Conservation (phyloP, 148 eudicot species). For the Vaccinium vitisidaea region DNA sequence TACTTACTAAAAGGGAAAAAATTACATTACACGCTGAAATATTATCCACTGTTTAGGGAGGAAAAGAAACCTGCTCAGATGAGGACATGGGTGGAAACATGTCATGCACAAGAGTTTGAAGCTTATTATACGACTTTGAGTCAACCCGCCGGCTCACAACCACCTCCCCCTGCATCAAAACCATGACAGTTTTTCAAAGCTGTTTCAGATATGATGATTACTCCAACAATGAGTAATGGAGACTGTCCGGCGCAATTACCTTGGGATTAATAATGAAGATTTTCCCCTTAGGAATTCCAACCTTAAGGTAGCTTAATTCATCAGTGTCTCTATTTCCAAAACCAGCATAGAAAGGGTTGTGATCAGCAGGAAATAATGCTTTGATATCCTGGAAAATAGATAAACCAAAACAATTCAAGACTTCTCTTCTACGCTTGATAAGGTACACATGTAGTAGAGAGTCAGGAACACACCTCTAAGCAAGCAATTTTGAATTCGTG, state of each 20-base stretch:
- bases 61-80: constrained; percentile 60
- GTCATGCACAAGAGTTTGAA: constrained; percentile 73
- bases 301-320: constrained; percentile 85
- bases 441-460: background rate
- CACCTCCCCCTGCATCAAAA: constrained; percentile 71
- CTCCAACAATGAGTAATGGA: background rate
- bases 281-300: constrained; percentile 87
- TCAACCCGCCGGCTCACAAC: constrained; percentile 66
- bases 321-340: constrained; percentile 98
- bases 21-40: background rate
- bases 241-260: constrained; percentile 34
- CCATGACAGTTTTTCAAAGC: background rate
- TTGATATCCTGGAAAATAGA: constrained; percentile 63
- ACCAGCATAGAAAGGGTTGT: constrained; percentile 89
- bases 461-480: constrained; percentile 67
- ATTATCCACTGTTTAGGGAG: background rate
- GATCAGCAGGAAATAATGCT: constrained; percentile 76
- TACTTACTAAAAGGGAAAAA: background rate
- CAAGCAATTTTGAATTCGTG: constrained; percentile 97
- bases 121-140: constrained; percentile 78
- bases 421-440: background rate
- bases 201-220: background rate
- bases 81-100: constrained; percentile 72
- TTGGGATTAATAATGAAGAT: constrained; percentile 91
- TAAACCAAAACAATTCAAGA: constrained; percentile 6